phyloP scores from a whole-genome alignment of 2,329 filamentous ascomycete species.

The Neodidymelliopsis sp. region DNA sequence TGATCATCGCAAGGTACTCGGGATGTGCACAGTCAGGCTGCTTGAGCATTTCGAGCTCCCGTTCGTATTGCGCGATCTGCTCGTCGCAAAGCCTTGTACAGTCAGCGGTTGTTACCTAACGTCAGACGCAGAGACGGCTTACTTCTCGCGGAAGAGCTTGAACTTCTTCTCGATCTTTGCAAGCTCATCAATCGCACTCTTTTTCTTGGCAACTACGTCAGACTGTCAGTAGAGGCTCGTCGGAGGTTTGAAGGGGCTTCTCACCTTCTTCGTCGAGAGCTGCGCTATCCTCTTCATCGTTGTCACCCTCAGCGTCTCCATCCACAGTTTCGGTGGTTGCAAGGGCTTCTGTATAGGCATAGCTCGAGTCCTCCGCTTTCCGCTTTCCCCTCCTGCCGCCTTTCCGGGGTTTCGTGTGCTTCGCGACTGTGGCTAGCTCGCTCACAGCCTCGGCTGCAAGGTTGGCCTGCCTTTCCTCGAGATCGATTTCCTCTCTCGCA shows the following conservation, averaged over 20 bases:
- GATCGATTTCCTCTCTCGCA: constrained; percentile 42
- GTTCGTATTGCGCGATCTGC: constrained; percentile 80
- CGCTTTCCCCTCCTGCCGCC: constrained; percentile 59
- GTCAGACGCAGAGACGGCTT: constrained; percentile 31
- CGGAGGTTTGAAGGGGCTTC: constrained; percentile 6
- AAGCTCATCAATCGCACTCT: constrained; percentile 80
- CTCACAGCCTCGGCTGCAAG: constrained; percentile 42
- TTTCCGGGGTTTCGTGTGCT: constrained; percentile 47
- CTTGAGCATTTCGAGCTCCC: constrained; percentile 67
- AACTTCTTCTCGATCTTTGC: constrained; percentile 87
- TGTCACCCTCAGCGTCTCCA: constrained; percentile 57
- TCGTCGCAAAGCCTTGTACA: constrained; percentile 80
- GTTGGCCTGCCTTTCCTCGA: constrained; percentile 46
- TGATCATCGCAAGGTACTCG: constrained; percentile 88
- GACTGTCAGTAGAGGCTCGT: background rate
- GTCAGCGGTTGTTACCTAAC: constrained; percentile 27
- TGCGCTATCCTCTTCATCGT: constrained; percentile 51
- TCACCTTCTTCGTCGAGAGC: constrained; percentile 49
- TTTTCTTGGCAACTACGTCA: constrained; percentile 74
- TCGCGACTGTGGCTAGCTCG: constrained; percentile 47
- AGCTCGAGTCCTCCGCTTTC: constrained; percentile 54
- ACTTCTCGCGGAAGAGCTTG: constrained; percentile 82
- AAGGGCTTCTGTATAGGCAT: constrained; percentile 52
- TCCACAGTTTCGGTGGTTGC: constrained; percentile 70
- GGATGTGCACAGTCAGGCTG: constrained; percentile 75